Conservation (phyloP, 192 early-diverging fungal species). For the Neocallimastix lanati region DNA sequence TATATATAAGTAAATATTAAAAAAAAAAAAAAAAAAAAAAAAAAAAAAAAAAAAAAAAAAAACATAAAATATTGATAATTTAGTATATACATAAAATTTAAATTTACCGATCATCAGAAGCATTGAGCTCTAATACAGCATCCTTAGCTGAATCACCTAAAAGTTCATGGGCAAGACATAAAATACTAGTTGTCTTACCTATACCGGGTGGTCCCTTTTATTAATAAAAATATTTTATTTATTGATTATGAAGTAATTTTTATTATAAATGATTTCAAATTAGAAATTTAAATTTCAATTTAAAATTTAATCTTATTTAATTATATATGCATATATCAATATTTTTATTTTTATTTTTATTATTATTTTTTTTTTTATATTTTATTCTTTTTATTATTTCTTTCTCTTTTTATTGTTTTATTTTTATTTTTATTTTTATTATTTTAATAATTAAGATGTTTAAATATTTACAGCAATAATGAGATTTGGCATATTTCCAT, state of each 20-base stretch:
- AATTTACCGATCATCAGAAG: slow-evolving; percentile 83
- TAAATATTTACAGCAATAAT: slow-evolving; percentile 52
- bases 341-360: too few relatives aligned
- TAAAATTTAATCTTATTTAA: background rate
- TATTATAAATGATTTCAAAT: too few relatives aligned
- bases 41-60: too few relatives aligned
- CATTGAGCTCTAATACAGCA: slow-evolving; percentile 90
- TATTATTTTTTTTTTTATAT: too few relatives aligned
- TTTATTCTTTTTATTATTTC: too few relatives aligned
- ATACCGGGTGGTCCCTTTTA: slow-evolving; percentile 77
- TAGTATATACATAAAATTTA: background rate
- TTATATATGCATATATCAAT: too few relatives aligned
- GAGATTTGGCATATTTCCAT: slow-evolving; percentile 92
- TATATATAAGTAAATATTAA: background rate
- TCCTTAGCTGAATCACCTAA: slow-evolving; percentile 73
- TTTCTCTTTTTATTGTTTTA: too few relatives aligned
- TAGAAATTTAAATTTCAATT: too few relatives aligned
- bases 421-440: too few relatives aligned
- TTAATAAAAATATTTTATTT: too few relatives aligned
- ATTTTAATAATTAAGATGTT: too few relatives aligned
- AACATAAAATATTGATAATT: background rate
- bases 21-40: background rate
- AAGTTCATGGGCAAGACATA: slow-evolving; percentile 78
- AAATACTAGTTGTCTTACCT: slow-evolving; percentile 91
- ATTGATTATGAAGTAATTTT: too few relatives aligned